Evolutionary conservation across 305 asterid species (phyloP).

Genomic region (Fraxinus sp.): DNA sequence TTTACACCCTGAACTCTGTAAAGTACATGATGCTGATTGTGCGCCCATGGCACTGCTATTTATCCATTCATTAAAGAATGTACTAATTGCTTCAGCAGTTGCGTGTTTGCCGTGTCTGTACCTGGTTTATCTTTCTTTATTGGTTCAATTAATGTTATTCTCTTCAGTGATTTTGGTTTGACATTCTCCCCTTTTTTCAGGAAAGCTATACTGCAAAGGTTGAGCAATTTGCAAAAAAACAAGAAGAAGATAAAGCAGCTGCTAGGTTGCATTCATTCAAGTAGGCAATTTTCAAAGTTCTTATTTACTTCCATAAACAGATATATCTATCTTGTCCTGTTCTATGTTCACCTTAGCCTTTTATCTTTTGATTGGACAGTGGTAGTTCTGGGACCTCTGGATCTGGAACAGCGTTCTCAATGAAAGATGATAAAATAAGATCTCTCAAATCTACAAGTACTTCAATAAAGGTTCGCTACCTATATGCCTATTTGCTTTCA

Average conservation of each 20-base stretch:
- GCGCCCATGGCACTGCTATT: neutral
- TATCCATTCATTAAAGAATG: neutral
- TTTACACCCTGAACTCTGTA: neutral
- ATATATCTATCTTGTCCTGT: constrained; percentile 11
- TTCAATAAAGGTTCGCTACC: constrained; percentile 54
- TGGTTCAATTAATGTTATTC: constrained; percentile 3
- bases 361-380: constrained; percentile 30
- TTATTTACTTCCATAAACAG: neutral
- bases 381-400: constrained; percentile 47
- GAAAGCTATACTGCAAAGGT: constrained; percentile 72
- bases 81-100: neutral
- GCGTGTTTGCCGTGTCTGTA: neutral
- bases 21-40: neutral
- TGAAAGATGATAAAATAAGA: constrained; percentile 41
- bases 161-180: constrained; percentile 3
- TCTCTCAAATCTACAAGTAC: constrained; percentile 62
- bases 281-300: constrained; percentile 42
- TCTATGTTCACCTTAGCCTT: neutral
- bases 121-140: neutral
- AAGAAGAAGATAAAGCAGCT: constrained; percentile 69
- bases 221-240: constrained; percentile 74
- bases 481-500: constrained; percentile 5
- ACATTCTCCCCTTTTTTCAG: constrained; percentile 36
- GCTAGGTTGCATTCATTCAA: constrained; percentile 77
- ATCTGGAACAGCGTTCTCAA: constrained; percentile 26